These are phyloP conservation scores for Phytophthora europaea DNA, from an alignment of 352 stramenopile species.

Conservation along the genomic window DNA sequence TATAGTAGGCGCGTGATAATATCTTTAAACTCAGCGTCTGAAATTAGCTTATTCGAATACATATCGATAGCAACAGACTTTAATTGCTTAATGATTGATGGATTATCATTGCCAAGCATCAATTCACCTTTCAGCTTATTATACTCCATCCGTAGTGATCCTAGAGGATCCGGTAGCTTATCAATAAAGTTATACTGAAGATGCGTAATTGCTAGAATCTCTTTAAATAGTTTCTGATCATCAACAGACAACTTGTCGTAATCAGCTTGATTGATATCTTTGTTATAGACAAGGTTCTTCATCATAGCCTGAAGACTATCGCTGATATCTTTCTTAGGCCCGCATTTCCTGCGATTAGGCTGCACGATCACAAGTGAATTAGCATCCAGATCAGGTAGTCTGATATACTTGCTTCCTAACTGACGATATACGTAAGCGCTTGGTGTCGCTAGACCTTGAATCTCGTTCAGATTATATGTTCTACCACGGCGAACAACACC, in stretches of 20 bases:
- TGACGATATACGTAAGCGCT: slow-evolving; percentile 14
- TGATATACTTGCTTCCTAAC: slow-evolving; percentile 25
- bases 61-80: slow-evolving; percentile 7
- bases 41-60: slow-evolving; percentile 16
- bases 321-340: not conserved
- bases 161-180: slow-evolving; percentile 7
- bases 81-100: slow-evolving; percentile 15
- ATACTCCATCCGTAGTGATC: slow-evolving; percentile 4
- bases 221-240: slow-evolving; percentile 1
- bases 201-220: not conserved
- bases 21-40: slow-evolving; percentile 7
- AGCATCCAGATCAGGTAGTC: slow-evolving; percentile 21
- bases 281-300: not conserved
- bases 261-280: not conserved
- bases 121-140: slow-evolving; percentile 21
- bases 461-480: slow-evolving; percentile 33
- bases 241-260: not conserved
- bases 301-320: not conserved
- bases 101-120: slow-evolving; percentile 21
- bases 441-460: slow-evolving; percentile 14
- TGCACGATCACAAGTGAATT: slow-evolving; percentile 16
- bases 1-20: slow-evolving; percentile 5
- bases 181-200: not conserved
- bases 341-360: not conserved
- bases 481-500: slow-evolving; percentile 4